Percentiles rank a stretch among this genome's conserved stretches.
phyloP scores from a whole-genome alignment of 164 flowering plant genomes.

The Sextonia rubra region DNA sequence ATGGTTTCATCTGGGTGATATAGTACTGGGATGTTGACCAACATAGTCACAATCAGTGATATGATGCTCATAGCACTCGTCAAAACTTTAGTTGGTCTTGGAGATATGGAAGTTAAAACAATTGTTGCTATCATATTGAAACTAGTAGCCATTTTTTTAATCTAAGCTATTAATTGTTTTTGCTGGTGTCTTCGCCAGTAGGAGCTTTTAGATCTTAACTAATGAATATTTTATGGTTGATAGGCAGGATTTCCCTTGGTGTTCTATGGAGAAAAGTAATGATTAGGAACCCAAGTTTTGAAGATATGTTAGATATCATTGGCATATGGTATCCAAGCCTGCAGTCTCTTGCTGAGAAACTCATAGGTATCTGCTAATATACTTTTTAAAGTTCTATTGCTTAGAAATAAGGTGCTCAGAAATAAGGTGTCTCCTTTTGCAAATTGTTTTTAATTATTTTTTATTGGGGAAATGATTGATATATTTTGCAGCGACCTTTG shows the following conservation, averaged over 20 bases:
- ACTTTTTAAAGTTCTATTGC: not conserved
- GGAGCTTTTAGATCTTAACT: not conserved
- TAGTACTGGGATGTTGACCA: too few relatives aligned
- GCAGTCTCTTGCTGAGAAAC: conserved; percentile 42
- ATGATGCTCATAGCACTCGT: too few relatives aligned
- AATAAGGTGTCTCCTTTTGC: not conserved
- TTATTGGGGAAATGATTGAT: not conserved
- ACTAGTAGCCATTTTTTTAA: too few relatives aligned
- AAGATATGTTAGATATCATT: conserved; percentile 58
- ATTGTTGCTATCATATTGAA: too few relatives aligned
- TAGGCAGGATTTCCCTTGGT: conserved; percentile 49
- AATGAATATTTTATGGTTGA: conserved; percentile 4
- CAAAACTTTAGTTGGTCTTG: too few relatives aligned
- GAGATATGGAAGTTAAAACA: too few relatives aligned
- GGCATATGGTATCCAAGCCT: conserved; percentile 58
- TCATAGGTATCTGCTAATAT: conserved; percentile 45
- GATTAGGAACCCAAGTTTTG: conserved; percentile 43
- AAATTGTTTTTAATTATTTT: not conserved
- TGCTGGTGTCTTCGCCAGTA: not conserved
- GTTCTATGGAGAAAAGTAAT: conserved; percentile 72
- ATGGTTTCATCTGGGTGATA: too few relatives aligned
- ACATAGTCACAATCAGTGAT: too few relatives aligned
- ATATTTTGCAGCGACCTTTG: conserved; percentile 56
- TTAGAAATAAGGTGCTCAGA: too few relatives aligned
- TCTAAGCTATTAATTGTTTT: too few relatives aligned